These are phyloP conservation scores for Hemileia vastatrix DNA, from an alignment of 1,284 basidiomycete species.

Conservation along the genomic window DNA sequence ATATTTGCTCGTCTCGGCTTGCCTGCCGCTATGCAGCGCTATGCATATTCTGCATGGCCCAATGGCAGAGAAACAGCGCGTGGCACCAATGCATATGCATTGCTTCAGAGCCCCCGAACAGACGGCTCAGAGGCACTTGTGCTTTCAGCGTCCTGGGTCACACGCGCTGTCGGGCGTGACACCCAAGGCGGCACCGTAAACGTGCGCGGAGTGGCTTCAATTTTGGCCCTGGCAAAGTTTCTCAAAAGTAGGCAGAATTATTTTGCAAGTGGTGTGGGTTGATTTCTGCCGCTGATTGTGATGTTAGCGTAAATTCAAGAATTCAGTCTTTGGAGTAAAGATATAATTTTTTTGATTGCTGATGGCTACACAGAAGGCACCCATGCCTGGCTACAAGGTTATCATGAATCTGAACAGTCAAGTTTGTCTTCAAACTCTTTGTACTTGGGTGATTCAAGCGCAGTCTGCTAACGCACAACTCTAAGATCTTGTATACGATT, in stretches of 20 bases:
- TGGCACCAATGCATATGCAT: slow-evolving; percentile 73
- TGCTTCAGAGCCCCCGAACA: slow-evolving; percentile 69
- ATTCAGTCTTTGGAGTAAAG: slow-evolving; percentile 86
- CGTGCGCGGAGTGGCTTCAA: slow-evolving; percentile 70
- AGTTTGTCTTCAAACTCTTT: slow-evolving; percentile 50
- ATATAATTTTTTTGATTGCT: slow-evolving; percentile 78
- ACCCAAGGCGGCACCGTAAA: slow-evolving; percentile 54
- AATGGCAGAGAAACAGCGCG: slow-evolving; percentile 45
- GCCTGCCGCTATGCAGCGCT: slow-evolving; percentile 58
- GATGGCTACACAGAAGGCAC: slow-evolving; percentile 84
- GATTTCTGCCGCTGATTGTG: background rate
- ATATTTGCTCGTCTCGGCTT: slow-evolving; percentile 64
- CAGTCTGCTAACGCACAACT: background rate
- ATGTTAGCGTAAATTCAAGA: slow-evolving; percentile 49
- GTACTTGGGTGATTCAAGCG: background rate
- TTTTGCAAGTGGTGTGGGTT: background rate
- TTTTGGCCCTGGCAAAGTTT: slow-evolving; percentile 72
- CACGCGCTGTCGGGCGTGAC: slow-evolving; percentile 45
- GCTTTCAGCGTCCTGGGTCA: slow-evolving; percentile 77
- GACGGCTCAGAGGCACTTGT: slow-evolving; percentile 85
- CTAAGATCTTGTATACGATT: background rate
- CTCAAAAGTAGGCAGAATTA: slow-evolving; percentile 67
- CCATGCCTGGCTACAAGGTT: slow-evolving; percentile 78
- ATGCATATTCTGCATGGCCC: slow-evolving; percentile 49
- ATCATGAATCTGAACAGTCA: slow-evolving; percentile 60